Conservation (phyloP, 208 protist species). For the Porcisia hertigi region DNA sequence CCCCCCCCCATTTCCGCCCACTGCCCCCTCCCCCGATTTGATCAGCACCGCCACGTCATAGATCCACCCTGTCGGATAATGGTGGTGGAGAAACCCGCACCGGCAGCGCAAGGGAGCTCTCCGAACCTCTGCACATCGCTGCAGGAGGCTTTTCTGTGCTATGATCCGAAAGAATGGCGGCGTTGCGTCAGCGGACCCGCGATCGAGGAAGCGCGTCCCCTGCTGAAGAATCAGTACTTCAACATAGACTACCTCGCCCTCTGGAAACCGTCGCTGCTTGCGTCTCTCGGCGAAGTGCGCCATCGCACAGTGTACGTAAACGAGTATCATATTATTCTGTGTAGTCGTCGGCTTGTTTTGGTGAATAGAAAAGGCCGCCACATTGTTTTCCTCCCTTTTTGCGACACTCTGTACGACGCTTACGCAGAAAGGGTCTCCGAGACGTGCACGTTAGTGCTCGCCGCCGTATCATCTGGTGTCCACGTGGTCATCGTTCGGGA, state of each 20-base stretch:
- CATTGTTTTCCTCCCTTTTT: conserved; percentile 68
- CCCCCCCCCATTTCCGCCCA: background rate
- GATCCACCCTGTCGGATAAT: background rate
- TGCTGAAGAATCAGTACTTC: conserved; percentile 31
- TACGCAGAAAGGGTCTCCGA: conserved; percentile 44
- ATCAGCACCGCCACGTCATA: background rate
- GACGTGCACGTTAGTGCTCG: conserved; percentile 42
- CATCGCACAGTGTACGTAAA: conserved; percentile 26
- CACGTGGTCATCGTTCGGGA: conserved; percentile 42
- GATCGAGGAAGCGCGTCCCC: conserved; percentile 17
- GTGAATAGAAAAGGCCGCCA: conserved; percentile 35
- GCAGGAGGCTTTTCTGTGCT: conserved; percentile 21
- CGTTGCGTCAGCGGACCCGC: background rate
- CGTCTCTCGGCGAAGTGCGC: conserved; percentile 26
- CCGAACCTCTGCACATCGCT: conserved; percentile 11
- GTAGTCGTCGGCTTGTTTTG: conserved; percentile 49
- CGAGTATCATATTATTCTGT: conserved; percentile 48
- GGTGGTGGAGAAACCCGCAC: background rate
- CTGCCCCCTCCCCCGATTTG: background rate
- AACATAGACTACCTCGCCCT: conserved; percentile 26
- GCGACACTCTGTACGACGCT: conserved; percentile 46
- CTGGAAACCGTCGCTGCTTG: conserved; percentile 32
- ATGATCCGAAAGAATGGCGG: conserved; percentile 11
- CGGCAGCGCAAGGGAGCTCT: conserved; percentile 11
- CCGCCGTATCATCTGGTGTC: conserved; percentile 57